Evolutionary conservation across 441 rosid species (phyloP), one percentile per base, ranked within the genome.

Genomic region (Isatis lusitanica): DNA sequence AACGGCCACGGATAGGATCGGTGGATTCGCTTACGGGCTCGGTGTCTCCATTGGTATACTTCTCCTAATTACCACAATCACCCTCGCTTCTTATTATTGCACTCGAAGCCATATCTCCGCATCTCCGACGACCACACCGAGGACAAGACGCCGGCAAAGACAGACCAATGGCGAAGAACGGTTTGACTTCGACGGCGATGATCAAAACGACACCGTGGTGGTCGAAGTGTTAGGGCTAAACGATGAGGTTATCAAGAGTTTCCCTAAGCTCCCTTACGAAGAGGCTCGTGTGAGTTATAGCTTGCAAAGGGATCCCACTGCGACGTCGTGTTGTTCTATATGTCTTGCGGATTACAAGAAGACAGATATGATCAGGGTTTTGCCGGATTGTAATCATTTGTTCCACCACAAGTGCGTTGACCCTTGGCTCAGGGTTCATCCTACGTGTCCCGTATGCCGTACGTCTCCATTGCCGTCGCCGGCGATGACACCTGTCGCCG

Each of bases 31-130:
- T 4, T 93, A 93, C 26, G 97, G 93, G 66, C 83, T 93, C 39
- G 97, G 97, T 11, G 84, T 91, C 46, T 90, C 97, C 0, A 60
- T 90, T 16, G 97, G 96, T 18, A 81, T 93, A 77, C 90, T 93
- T 53, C 67, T 93, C 39, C 86, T 93, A 26, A 88, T 93, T 76
- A 87, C 93, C 28, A 88, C 96, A 58, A 88, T 93, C 75, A 82
- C 86, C 16, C 61, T 90, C 48, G 79, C 91, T 17, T 88, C 94
- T 40, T 91, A 91, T 59, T 93, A 79, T 68, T 93, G 98, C 85
- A 81, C 94, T 30, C 68, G 87, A 52, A 77, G 39, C n/a, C 75
- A 78, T 30, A 36, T 73, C 7, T 72, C 55, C 35, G 68, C 66
- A 5, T 30, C 67, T n/a, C 73, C 68, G 15, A 63, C 66, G 7